A percentile compares a stretch with the other conserved stretches of the same genome.
Conservation (phyloP, 495 filamentous ascomycete species). For the Neurospora pannonica region DNA sequence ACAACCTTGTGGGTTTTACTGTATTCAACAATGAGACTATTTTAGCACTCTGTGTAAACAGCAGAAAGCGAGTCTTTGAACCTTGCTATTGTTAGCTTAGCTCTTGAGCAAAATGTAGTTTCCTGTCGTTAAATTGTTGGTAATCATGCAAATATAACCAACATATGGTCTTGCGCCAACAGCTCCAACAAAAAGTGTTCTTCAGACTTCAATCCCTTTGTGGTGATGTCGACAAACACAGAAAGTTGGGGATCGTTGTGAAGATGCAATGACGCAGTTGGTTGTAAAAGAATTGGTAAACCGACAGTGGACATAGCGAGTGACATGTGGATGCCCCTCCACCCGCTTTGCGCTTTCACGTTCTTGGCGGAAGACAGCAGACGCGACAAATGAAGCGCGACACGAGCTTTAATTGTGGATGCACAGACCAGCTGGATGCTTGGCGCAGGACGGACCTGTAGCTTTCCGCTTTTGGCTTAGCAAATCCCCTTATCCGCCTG, state of each 20-base stretch:
- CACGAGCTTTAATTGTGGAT: not conserved
- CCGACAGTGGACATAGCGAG: not conserved
- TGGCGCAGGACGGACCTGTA: slow-evolving; percentile 5
- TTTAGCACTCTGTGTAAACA: not conserved
- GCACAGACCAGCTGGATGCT: slow-evolving; percentile 12
- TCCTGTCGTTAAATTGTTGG: not conserved
- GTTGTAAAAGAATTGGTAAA: not conserved
- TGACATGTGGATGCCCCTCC: not conserved
- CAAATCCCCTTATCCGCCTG: slow-evolving; percentile 4
- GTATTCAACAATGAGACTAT: not conserved
- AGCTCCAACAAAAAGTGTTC: not conserved
- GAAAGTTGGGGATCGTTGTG: not conserved
- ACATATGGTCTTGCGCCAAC: not conserved
- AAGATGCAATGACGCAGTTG: not conserved
- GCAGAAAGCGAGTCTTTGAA: not conserved
- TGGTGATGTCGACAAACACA: not conserved
- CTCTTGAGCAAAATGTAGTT: not conserved
- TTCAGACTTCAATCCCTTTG: not conserved
- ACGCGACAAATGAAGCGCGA: slow-evolving; percentile 2
- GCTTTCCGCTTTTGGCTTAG: slow-evolving; percentile 20
- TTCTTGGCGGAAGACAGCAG: not conserved
- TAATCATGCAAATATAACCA: not conserved
- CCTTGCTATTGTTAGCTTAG: not conserved
- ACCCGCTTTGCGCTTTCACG: not conserved
- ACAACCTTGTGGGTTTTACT: not conserved